Conservation (phyloP, 306 rosid genomes). For the Lupinus albus region DNA sequence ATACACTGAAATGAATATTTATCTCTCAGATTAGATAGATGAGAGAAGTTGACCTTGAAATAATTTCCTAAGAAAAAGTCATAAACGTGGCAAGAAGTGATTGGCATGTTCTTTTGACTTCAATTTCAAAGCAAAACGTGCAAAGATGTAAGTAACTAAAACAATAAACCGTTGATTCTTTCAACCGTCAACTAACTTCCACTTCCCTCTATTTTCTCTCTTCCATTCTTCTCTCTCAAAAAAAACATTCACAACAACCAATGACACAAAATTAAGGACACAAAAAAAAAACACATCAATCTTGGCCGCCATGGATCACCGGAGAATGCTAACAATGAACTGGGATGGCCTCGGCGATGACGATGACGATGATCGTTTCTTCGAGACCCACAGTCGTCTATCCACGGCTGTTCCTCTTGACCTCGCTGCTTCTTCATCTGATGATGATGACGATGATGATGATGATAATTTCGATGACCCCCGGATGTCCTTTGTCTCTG, state of each 20-base stretch:
- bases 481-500: constrained; percentile 61
- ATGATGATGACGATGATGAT: constrained; percentile 38
- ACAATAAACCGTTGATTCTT: constrained; percentile 37
- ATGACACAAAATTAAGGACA: neutral
- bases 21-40: too few species aligned
- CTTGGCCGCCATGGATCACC: constrained; percentile 46
- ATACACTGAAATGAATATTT: too few species aligned
- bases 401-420: constrained; percentile 48
- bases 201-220: constrained; percentile 35
- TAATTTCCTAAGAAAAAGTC: neutral
- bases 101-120: neutral
- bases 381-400: constrained; percentile 51
- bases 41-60: neutral
- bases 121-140: neutral
- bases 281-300: neutral
- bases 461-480: constrained; percentile 49
- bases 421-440: constrained; percentile 50
- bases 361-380: constrained; percentile 57
- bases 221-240: too few species aligned
- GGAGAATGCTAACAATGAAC: constrained; percentile 54
- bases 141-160: neutral
- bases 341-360: constrained; percentile 67
- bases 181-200: constrained; percentile 34
- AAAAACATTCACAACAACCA: too few species aligned
- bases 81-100: neutral